These are phyloP conservation scores for Mallotus japonicus DNA, from an alignment of 441 rosid genomes.

Conservation along the genomic window DNA sequence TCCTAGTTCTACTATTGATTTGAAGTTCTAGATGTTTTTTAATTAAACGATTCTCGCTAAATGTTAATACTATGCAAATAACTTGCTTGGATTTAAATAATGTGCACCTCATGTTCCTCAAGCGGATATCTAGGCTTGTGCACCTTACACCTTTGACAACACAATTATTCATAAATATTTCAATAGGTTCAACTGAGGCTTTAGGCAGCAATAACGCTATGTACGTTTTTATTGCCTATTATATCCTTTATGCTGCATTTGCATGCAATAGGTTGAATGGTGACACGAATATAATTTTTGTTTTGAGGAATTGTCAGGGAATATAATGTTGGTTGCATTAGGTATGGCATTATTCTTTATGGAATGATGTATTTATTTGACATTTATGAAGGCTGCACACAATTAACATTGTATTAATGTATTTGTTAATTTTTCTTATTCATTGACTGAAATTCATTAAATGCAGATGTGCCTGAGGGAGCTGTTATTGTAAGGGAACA, in stretches of 20 bases:
- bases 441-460: neutral
- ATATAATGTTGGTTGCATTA: neutral
- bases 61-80: neutral
- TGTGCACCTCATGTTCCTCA: neutral
- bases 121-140: neutral
- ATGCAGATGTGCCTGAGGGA: slow-evolving; percentile 98
- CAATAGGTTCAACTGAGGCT: neutral
- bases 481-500: slow-evolving; percentile 87
- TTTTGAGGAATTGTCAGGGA: neutral
- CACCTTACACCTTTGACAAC: neutral
- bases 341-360: neutral
- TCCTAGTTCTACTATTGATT: neutral
- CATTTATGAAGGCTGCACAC: neutral
- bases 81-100: neutral
- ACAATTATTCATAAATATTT: neutral
- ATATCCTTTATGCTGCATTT: neutral
- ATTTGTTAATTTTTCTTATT: neutral
- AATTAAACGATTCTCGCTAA: no score
- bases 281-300: neutral
- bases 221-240: no score
- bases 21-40: neutral
- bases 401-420: neutral
- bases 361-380: neutral
- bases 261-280: neutral
- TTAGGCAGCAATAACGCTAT: neutral